Evolutionary conservation across 2,329 filamentous ascomycete species (phyloP).

Genomic region (Trichoderma sp.): DNA sequence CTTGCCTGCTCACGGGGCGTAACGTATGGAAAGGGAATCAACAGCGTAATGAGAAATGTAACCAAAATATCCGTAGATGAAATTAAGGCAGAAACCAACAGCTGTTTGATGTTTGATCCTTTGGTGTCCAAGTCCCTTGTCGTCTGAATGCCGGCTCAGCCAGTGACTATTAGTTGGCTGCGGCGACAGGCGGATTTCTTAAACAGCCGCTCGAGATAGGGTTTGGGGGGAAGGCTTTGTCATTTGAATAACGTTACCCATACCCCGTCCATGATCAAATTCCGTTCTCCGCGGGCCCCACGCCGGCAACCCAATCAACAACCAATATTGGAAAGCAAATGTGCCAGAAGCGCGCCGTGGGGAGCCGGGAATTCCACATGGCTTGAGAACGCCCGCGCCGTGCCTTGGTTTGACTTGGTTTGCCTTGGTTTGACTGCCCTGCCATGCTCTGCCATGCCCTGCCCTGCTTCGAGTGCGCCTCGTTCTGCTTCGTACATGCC

Average conservation of each 20-base stretch:
- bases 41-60: background rate
- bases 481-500: background rate
- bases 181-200: background rate
- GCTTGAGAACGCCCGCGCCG: background rate
- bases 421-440: background rate
- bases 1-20: constrained; percentile 17
- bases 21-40: background rate
- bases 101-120: background rate
- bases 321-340: background rate
- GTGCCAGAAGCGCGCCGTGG: background rate
- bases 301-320: constrained; percentile 1
- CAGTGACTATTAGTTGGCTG: background rate
- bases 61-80: background rate
- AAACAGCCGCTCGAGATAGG: background rate
- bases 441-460: background rate
- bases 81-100: background rate
- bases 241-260: background rate
- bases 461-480: background rate
- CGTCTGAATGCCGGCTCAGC: background rate
- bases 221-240: background rate
- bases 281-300: constrained; percentile 8
- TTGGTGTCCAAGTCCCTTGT: background rate
- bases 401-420: background rate
- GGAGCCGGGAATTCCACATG: constrained; percentile 4
- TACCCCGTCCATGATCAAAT: background rate